Conservation (phyloP, 169 alveolate species). For the Eimeria sp. region DNA sequence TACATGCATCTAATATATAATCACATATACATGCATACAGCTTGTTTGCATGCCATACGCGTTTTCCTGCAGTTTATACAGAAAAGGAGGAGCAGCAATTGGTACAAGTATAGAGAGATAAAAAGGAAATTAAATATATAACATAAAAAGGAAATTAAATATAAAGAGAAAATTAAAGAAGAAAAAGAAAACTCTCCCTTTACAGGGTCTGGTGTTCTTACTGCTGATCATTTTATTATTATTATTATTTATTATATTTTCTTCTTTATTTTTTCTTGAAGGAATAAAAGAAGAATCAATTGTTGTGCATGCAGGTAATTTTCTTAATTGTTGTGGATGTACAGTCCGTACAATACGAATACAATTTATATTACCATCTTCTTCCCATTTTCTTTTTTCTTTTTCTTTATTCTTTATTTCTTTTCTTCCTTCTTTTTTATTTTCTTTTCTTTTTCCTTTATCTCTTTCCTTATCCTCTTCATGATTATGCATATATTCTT, state of each 20-base stretch:
- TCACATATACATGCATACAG: too few relatives aligned
- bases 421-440: neutral
- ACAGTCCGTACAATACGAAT: slow-evolving; percentile 37
- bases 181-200: too few relatives aligned
- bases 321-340: neutral
- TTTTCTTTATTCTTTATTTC: neutral
- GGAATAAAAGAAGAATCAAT: neutral
- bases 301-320: neutral
- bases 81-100: too few relatives aligned
- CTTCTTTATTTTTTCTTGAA: neutral
- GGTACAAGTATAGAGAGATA: too few relatives aligned
- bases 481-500: neutral
- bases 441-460: neutral
- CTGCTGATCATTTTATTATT: neutral
- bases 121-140: too few relatives aligned
- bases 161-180: too few relatives aligned
- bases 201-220: neutral
- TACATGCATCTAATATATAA: too few relatives aligned
- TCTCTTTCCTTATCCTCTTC: neutral
- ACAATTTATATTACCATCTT: neutral
- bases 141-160: too few relatives aligned
- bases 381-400: neutral
- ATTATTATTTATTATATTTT: neutral
- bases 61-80: too few relatives aligned
- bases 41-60: too few relatives aligned